These are phyloP conservation scores for Aspergillus calidoustus DNA, from an alignment of 2,329 filamentous ascomycete species.

Conservation along the genomic window DNA sequence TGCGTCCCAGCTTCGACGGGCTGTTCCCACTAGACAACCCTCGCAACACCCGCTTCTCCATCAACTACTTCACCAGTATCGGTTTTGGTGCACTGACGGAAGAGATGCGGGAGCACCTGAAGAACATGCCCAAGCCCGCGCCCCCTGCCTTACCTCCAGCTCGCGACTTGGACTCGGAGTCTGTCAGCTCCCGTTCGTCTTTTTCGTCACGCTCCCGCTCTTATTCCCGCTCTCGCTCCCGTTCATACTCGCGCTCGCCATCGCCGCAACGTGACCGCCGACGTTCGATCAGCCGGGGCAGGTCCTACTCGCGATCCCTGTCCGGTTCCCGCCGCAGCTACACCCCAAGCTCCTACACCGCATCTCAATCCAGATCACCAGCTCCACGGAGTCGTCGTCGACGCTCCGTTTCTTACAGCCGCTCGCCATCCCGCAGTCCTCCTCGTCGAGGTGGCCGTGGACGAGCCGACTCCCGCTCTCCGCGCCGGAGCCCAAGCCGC, in stretches of 20 bases:
- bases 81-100: conserved; percentile 95
- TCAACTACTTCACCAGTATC: conserved; percentile 99
- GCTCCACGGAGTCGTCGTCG: conserved; percentile 34
- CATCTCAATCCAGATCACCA: conserved; percentile 43
- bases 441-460: conserved; percentile 31
- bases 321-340: conserved; percentile 37
- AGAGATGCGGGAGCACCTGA: conserved; percentile 87
- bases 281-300: conserved; percentile 30
- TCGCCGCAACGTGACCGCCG: conserved; percentile 36
- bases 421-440: conserved; percentile 37
- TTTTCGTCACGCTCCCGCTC: conserved; percentile 46
- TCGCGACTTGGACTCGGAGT: conserved; percentile 70
- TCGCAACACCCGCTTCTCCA: conserved; percentile 90
- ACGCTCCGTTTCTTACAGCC: conserved; percentile 40
- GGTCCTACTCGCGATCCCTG: conserved; percentile 38
- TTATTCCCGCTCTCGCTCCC: conserved; percentile 36
- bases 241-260: conserved; percentile 42
- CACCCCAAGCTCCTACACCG: conserved; percentile 35
- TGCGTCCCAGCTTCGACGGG: conserved; percentile 78
- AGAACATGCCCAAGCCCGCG: conserved; percentile 85
- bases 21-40: conserved; percentile 89
- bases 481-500: conserved; percentile 30
- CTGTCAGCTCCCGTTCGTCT: conserved; percentile 50
- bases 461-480: conserved; percentile 33
- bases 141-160: conserved; percentile 66